Conservation (phyloP, 371 early-diverging fungal species). For the Rhizopus arrhizus region DNA sequence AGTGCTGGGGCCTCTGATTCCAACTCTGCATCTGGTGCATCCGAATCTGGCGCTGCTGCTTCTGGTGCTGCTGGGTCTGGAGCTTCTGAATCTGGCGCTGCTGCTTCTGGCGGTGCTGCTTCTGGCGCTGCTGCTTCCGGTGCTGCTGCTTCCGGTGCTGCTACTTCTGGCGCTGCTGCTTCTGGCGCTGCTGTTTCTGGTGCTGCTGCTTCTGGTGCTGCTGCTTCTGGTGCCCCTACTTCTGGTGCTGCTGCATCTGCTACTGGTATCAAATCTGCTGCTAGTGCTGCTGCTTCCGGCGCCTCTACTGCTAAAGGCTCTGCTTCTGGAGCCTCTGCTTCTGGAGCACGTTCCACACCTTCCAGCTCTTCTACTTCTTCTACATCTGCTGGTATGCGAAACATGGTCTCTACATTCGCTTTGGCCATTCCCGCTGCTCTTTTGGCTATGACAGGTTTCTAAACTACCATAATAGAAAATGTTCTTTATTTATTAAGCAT, state of each 20-base stretch:
- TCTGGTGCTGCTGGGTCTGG: constrained; percentile 6
- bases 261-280: constrained; percentile 4
- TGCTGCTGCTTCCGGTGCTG: constrained; percentile 7
- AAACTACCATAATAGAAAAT: constrained; percentile 10
- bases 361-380: constrained; percentile 6
- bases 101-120: constrained; percentile 2
- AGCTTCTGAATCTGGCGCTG: constrained; percentile 3
- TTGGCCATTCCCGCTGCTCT: constrained; percentile 25
- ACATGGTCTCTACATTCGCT: constrained; percentile 17
- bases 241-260: constrained; percentile 7
- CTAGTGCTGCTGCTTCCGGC: not conserved
- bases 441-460: constrained; percentile 29
- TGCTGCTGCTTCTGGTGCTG: not conserved
- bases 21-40: not conserved
- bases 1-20: not conserved
- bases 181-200: constrained; percentile 1
- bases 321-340: constrained; percentile 1
- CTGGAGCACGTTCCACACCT: not conserved
- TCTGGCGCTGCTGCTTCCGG: not conserved
- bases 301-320: not conserved
- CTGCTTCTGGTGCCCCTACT: not conserved
- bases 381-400: constrained; percentile 14
- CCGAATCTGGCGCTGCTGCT: constrained; percentile 1
- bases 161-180: constrained; percentile 9
- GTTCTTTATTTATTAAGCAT: not conserved